Evolutionary conservation across 495 filamentous ascomycete genomes (phyloP), one percentile per base, ranked within the genome.

Genomic region (Evernia prunastri): DNA sequence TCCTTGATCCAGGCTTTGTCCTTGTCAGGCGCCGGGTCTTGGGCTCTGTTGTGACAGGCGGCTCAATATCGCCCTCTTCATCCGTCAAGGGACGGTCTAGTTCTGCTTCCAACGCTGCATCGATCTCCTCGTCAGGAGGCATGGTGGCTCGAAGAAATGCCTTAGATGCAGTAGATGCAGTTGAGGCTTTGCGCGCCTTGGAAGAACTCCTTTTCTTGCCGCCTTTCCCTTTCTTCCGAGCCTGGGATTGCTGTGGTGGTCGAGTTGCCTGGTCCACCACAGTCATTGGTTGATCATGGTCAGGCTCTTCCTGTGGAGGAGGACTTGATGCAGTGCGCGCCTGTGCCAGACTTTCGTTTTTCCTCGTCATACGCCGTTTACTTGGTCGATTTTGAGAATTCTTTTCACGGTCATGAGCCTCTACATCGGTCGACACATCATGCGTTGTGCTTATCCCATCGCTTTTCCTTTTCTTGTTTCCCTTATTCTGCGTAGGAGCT

Each of bases 71-170:
- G 12, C 62, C 73, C 53, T 87, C 84, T 31, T 84, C 84, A 59
- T 86, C 82, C 13, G 78, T 82, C 15, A 85, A 65, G 9, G 77
- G 83, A 42, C 80, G 74, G 20, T 86, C 87, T 23, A 89, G 80
- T 51, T 89, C 88, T 25, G 84, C 84, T 66, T 87, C 82, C 4
- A 91, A 76, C 37, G 81, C 84, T 31, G 82, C 81, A n/a, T 91
- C 85, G 39, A 90, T 79, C 59, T 89, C 88, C 4, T 86, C 84
- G 59, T 92, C 85, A 56, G 81, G 78, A 7, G 80, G 80, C 2
- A 78, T 59, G 37, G 69, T 72, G 27, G 74, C 66, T 61, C 73
- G 77, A 27, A 77, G 67, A 43, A 72, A 63, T 6, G 74, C 49
- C 68, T 80, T 75, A 58, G 78, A 68, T 63, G 80, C 70, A n/a